Conservation (phyloP, 1,284 basidiomycete species). For the Abortiporus biennis region DNA sequence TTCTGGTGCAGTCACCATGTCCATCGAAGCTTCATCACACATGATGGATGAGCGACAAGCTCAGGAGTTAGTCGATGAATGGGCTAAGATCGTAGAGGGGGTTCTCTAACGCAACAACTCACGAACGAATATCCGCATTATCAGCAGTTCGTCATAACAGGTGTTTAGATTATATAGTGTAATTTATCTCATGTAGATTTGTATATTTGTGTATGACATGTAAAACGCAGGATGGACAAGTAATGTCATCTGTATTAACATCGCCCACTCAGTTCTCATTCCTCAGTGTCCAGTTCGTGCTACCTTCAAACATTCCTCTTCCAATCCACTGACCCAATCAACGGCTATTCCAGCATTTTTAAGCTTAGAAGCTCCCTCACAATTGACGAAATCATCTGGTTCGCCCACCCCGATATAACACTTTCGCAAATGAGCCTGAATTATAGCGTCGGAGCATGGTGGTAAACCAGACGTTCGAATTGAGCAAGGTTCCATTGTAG, state of each 20-base stretch:
- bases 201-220: too few species aligned
- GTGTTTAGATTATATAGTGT: too few species aligned
- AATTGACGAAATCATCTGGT: constrained; percentile 93
- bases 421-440: constrained; percentile 62
- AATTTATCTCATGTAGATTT: too few species aligned
- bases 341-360: constrained; percentile 75
- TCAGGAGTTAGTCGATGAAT: constrained; percentile 15
- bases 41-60: constrained; percentile 27
- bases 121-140: too few species aligned
- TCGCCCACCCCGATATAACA: constrained; percentile 92
- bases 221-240: too few species aligned
- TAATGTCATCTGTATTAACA: too few species aligned
- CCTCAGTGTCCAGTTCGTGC: constrained; percentile 56
- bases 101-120: too few species aligned
- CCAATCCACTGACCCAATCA: constrained; percentile 65
- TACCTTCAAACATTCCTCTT: constrained; percentile 69
- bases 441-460: constrained; percentile 84
- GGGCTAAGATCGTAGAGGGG: constrained; percentile 25
- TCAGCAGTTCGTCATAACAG: too few species aligned
- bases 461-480: constrained; percentile 82
- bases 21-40: constrained; percentile 30
- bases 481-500: constrained; percentile 97
- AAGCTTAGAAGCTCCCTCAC: constrained; percentile 81
- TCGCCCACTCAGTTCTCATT: too few species aligned
- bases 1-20: constrained; percentile 31